Evolutionary conservation across 768 basidiomycete genomes (phyloP).

Genomic region (Artomyces pyxidatus): DNA sequence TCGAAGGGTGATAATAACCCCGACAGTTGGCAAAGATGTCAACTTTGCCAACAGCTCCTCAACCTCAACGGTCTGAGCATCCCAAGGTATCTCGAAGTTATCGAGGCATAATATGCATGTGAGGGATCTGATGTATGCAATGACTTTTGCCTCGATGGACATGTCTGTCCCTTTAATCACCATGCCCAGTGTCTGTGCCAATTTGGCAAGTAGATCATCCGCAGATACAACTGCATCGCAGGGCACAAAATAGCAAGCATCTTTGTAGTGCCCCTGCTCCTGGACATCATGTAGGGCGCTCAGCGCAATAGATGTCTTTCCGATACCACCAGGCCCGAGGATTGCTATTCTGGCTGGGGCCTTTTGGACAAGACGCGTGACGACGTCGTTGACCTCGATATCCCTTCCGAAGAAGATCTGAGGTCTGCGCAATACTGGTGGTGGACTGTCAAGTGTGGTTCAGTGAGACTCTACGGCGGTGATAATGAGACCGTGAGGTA

Average conservation of each 20-base stretch:
- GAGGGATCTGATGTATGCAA: neutral
- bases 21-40: neutral
- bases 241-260: conserved; percentile 1
- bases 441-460: neutral
- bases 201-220: neutral
- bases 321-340: conserved; percentile 16
- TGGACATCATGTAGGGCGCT: neutral
- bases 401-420: conserved; percentile 13
- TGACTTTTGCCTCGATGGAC: neutral
- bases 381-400: conserved; percentile 3
- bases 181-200: neutral
- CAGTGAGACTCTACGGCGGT: neutral
- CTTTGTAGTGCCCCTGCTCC: neutral
- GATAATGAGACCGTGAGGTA: neutral
- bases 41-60: neutral
- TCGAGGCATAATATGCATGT: conserved; percentile 2
- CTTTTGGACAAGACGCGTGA: conserved; percentile 1
- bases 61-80: neutral
- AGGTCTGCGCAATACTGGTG: neutral
- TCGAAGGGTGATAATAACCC: neutral
- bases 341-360: conserved; percentile 11
- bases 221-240: conserved; percentile 2
- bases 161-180: neutral
- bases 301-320: conserved; percentile 9
- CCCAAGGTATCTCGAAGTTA: conserved; percentile 5